Conservation (phyloP, 2,329 filamentous ascomycete species). For the Bipolaris oryzae region DNA sequence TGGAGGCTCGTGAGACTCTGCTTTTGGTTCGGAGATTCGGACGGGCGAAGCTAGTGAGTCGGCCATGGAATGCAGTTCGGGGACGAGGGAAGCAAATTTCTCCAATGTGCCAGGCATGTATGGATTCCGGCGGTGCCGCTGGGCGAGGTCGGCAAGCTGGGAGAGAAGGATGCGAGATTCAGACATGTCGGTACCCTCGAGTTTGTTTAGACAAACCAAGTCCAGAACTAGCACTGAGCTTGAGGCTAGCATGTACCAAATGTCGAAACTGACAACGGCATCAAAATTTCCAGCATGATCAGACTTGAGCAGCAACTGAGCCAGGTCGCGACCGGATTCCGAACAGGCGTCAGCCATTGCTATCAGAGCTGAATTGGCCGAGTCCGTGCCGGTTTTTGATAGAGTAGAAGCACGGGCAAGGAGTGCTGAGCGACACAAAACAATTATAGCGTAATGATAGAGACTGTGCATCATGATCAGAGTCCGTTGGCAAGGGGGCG, state of each 20-base stretch:
- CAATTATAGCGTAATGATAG: slow-evolving; percentile 50
- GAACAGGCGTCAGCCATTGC: slow-evolving; percentile 48
- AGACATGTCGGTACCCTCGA: slow-evolving; percentile 23
- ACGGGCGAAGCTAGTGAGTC: slow-evolving; percentile 28
- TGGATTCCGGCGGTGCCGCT: slow-evolving; percentile 40
- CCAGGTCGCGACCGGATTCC: slow-evolving; percentile 45
- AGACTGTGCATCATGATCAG: slow-evolving; percentile 49
- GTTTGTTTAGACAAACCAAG: slow-evolving; percentile 40
- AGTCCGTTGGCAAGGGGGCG: slow-evolving; percentile 46
- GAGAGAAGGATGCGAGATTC: slow-evolving; percentile 43
- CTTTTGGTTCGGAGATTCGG: slow-evolving; percentile 16
- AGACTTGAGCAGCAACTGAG: slow-evolving; percentile 45
- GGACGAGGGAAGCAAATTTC: slow-evolving; percentile 47
- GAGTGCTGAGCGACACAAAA: slow-evolving; percentile 49
- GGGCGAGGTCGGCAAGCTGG: slow-evolving; percentile 44
- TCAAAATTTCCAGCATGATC: slow-evolving; percentile 49
- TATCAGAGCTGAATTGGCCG: slow-evolving; percentile 34
- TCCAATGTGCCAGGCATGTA: slow-evolving; percentile 48
- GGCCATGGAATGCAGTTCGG: slow-evolving; percentile 46
- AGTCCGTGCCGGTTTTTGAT: slow-evolving; percentile 33
- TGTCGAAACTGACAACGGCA: slow-evolving; percentile 50
- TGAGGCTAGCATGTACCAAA: slow-evolving; percentile 50
- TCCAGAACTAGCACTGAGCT: slow-evolving; percentile 49
- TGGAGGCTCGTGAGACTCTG: slow-evolving; percentile 5
- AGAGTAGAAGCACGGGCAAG: slow-evolving; percentile 47